Evolutionary conservation across 257 asterid species (phyloP), one percentile per base, ranked within the genome.

Genomic region (Schizonepeta tenuifolia): DNA sequence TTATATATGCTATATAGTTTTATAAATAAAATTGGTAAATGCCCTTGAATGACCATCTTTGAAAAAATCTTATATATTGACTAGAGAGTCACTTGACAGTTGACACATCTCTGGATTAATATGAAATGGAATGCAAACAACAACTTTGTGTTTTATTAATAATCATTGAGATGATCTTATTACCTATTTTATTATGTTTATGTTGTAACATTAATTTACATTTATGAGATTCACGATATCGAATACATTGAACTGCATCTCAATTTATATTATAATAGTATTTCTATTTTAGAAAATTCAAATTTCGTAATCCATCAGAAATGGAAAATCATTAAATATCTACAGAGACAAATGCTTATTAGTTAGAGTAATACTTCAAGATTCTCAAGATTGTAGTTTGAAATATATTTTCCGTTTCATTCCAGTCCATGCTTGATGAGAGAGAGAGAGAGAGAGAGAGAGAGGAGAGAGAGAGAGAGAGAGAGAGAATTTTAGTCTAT

Each of bases 221-320:
- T 49, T 38, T 10, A 15, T 26, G 11, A 49, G 72, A 67, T 67
- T 49, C 71, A 65, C 46, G 26, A 65, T 8, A 43, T 14, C 28
- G 22, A 4, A 49, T 66, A 28, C 46, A 26, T 28, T 15, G 59
- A 46, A 66, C 15, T 47, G 31, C 28, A 46, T 47, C 44, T 31
- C 11, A 31, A 2, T 15, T 9, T 46, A 15, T 9, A 28, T 17
- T n/a, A 26, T 49, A 26, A 49, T 49, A 17, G 20, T 15, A 67
- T 49, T 67, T 49, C 46, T 66, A 47, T 47, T 26, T 66, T 11
- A 66, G 60, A 47, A 47, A 7, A 13, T 28, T 26, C n/a, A 47
- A 2, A 47, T n/a, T 49, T 49, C 14, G 41, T 8, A 41, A 10
- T 24, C n/a, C 33, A 20, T 4, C 6, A 8, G 17, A 28, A 66